Base-by-base conservation (phyloP, 768 basidiomycete genomes). In the Lenzites betulinus region DNA sequence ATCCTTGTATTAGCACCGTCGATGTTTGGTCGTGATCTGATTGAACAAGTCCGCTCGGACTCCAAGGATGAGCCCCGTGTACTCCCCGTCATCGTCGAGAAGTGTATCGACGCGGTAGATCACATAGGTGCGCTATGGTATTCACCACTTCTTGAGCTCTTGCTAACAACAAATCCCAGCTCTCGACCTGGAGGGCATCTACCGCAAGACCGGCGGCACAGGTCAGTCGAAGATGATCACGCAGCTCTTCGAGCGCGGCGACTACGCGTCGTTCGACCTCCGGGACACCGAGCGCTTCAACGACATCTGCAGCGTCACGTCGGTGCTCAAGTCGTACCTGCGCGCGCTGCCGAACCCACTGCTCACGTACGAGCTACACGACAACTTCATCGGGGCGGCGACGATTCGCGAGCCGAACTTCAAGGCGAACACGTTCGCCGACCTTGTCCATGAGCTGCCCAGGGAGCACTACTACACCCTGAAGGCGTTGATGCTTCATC, bases 321-420 rank as follows among this genome's bases (percentile, higher is more conserved):
- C 94, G 25, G 95, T 98, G 28, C 81, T 99, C 69, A 98, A 99
- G 79, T 92, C 88, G 36, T 98, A 98, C 76, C 92, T 99, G 83
- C 86, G 97, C 28, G 81, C 87, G n/a, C 77, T 99, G 38, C 95
- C 96, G 16, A 83, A 90, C 51, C 97, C 97, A 7, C 79, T 99
- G 51, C 78, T 98, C 66, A 97, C 97, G 1, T 92, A 87, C 70
- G 89, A 90, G 54, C 82, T 97, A 9, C 95, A 98, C 64, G 93
- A 96, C 67, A 85, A 87, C 68, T 96, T 98, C 71, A 88, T 97
- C 65, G 71, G 81, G 33, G 89, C 93, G 18, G 82, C 90, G 7
- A 80, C 86, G 38, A 80, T 90, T 51, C 81, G 82, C 59, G 94
- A 96, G 64, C 71, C 81, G 0, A 70, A 73, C 4, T 64, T 80